phyloP scores from a whole-genome alignment of 2,329 filamentous ascomycete genomes.

The Lojkania enalia region DNA sequence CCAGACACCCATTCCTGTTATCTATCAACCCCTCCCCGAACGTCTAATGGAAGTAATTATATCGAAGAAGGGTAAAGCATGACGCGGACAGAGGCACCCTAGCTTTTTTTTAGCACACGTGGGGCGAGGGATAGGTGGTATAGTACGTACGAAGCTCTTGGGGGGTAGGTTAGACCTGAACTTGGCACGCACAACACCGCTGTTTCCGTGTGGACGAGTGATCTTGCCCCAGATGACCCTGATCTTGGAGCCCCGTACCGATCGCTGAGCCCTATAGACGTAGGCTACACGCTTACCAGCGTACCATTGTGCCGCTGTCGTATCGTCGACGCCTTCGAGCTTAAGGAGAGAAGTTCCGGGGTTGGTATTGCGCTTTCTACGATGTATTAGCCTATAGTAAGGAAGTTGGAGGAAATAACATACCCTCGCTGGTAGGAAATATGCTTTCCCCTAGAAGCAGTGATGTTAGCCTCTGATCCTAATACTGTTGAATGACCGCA shows the following conservation, averaged over 20 bases:
- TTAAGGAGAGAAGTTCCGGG: slow-evolving; percentile 91
- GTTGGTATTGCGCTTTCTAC: slow-evolving; percentile 81
- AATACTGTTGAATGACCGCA: no score
- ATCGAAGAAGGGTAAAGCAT: slow-evolving; percentile 99
- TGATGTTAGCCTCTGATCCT: slow-evolving; percentile 19
- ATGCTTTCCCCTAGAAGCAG: slow-evolving; percentile 81
- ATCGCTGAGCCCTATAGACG: slow-evolving; percentile 94
- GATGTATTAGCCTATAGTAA: slow-evolving; percentile 20
- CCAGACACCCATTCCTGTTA: slow-evolving; percentile 23
- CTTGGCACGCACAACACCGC: slow-evolving; percentile 95
- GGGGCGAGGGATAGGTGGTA: slow-evolving; percentile 20
- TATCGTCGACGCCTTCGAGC: slow-evolving; percentile 96
- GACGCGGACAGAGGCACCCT: slow-evolving; percentile 77
- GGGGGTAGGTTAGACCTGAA: slow-evolving; percentile 95
- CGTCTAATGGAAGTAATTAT: slow-evolving; percentile 59
- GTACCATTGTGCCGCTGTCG: slow-evolving; percentile 89
- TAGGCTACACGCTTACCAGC: slow-evolving; percentile 98
- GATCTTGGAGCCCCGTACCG: slow-evolving; percentile 97
- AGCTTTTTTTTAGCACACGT: slow-evolving; percentile 11
- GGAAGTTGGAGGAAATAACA: slow-evolving; percentile 14
- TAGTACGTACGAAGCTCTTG: slow-evolving; percentile 80
- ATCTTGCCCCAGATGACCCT: slow-evolving; percentile 96
- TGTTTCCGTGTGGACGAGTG: slow-evolving; percentile 97
- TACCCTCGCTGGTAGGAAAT: slow-evolving; percentile 81
- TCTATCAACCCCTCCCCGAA: slow-evolving; percentile 30